phyloP scores from a whole-genome alignment of 2,329 filamentous ascomycete genomes.

The Penicillium griseofulvum region DNA sequence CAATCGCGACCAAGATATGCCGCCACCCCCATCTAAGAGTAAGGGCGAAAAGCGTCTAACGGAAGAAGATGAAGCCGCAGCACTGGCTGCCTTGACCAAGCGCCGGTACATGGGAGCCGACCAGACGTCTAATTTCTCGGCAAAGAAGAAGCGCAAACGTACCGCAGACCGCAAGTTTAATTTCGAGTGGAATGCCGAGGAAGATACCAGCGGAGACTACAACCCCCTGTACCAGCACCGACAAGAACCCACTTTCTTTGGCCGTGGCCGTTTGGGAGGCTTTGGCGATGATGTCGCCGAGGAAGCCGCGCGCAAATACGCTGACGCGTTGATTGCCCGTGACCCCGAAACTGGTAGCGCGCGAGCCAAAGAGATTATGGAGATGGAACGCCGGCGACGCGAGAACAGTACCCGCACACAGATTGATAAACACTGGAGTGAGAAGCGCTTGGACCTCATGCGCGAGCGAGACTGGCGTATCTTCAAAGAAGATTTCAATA shows the following conservation, averaged over 20 bases:
- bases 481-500: slow-evolving; percentile 99
- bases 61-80: slow-evolving; percentile 58
- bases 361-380: slow-evolving; percentile 75
- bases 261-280: slow-evolving; percentile 64
- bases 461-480: slow-evolving; percentile 98
- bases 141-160: slow-evolving; percentile 90
- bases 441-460: slow-evolving; percentile 91
- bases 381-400: slow-evolving; percentile 76
- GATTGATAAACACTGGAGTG: slow-evolving; percentile 90
- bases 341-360: slow-evolving; percentile 73
- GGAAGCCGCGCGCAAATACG: slow-evolving; percentile 53
- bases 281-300: slow-evolving; percentile 61
- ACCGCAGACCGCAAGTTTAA: slow-evolving; percentile 98
- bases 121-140: slow-evolving; percentile 85
- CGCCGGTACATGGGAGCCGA: slow-evolving; percentile 90
- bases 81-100: slow-evolving; percentile 71
- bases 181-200: slow-evolving; percentile 94
- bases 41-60: slow-evolving; percentile 45
- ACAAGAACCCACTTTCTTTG: slow-evolving; percentile 67
- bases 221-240: slow-evolving; percentile 75
- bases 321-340: slow-evolving; percentile 68
- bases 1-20: slow-evolving; percentile 49
- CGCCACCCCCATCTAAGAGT: slow-evolving; percentile 43
- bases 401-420: slow-evolving; percentile 70
- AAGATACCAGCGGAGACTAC: slow-evolving; percentile 83